phyloP scores from a whole-genome alignment of 2,329 filamentous ascomycete genomes.

The Calonectria hawksworthii region DNA sequence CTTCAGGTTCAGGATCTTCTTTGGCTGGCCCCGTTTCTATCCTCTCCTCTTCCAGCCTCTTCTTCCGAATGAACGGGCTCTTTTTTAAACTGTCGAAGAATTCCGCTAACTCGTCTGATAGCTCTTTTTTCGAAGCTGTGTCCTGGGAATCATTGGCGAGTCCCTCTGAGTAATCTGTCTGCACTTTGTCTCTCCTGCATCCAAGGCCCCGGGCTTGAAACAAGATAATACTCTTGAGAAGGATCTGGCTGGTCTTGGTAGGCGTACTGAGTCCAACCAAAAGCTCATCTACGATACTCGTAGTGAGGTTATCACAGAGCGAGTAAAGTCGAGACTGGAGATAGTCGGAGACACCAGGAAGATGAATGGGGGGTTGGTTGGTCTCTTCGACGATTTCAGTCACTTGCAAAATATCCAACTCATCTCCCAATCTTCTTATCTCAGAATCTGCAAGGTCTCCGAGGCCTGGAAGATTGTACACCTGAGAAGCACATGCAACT shows the following conservation, averaged over 20 bases:
- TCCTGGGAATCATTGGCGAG: background rate
- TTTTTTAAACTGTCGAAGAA: background rate
- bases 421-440: background rate
- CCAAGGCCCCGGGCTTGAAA: background rate
- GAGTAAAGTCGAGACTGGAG: background rate
- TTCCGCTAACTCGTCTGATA: background rate
- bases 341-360: background rate
- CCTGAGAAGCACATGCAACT: background rate
- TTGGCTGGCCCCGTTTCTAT: background rate
- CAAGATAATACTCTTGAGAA: background rate
- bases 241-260: background rate
- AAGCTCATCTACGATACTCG: background rate
- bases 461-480: background rate
- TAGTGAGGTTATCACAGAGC: background rate
- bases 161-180: background rate
- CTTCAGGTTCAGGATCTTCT: no score
- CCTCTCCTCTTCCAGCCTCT: background rate
- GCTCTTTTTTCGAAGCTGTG: background rate
- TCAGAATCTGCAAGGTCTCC: background rate
- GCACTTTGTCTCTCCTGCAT: background rate
- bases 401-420: background rate
- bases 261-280: background rate
- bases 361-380: background rate
- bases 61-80: background rate
- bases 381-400: background rate